These are phyloP conservation scores for Podila verticillata DNA, from an alignment of 192 early-diverging fungal species.

Conservation along the genomic window DNA sequence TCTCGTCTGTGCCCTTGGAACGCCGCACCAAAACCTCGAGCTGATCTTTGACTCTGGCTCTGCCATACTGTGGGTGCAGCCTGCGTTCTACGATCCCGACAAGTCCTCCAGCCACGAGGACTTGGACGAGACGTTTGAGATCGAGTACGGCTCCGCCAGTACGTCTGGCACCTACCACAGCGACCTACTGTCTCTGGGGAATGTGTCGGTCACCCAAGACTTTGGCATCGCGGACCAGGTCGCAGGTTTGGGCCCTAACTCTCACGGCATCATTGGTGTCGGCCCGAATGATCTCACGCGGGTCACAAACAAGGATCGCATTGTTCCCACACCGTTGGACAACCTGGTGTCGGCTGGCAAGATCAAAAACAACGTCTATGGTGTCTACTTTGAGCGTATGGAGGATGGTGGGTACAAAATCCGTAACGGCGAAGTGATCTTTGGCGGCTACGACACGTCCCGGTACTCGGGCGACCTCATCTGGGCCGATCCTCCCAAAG, in stretches of 20 bases:
- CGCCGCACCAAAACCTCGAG: conserved; percentile 20
- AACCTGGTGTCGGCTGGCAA: conserved; percentile 14
- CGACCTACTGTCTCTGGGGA: conserved; percentile 11
- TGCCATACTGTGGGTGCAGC: conserved; percentile 35
- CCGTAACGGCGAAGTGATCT: conserved; percentile 33
- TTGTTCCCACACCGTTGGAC: conserved; percentile 21
- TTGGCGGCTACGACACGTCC: conserved; percentile 22
- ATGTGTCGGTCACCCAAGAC: neutral
- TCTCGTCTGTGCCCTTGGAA: conserved; percentile 16
- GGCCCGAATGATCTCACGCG: conserved; percentile 1
- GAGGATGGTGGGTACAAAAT: neutral
- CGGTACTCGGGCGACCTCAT: conserved; percentile 23
- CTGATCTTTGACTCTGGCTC: conserved; percentile 50
- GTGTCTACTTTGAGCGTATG: conserved; percentile 33
- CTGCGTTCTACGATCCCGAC: conserved; percentile 9
- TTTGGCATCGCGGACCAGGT: conserved; percentile 13
- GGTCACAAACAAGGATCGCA: conserved; percentile 9
- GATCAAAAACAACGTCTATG: conserved; percentile 13
- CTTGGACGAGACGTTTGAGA: conserved; percentile 13
- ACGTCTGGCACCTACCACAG: conserved; percentile 27
- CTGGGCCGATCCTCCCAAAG: conserved; percentile 15
- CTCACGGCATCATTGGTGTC: conserved; percentile 6
- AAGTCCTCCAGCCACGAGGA: conserved; percentile 6
- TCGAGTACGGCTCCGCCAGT: conserved; percentile 32
- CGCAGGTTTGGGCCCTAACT: conserved; percentile 8